A percentile compares a stretch with the other conserved stretches of the same genome.
Conservation (phyloP, 257 asterid genomes). For the Leonotis leonurus region DNA sequence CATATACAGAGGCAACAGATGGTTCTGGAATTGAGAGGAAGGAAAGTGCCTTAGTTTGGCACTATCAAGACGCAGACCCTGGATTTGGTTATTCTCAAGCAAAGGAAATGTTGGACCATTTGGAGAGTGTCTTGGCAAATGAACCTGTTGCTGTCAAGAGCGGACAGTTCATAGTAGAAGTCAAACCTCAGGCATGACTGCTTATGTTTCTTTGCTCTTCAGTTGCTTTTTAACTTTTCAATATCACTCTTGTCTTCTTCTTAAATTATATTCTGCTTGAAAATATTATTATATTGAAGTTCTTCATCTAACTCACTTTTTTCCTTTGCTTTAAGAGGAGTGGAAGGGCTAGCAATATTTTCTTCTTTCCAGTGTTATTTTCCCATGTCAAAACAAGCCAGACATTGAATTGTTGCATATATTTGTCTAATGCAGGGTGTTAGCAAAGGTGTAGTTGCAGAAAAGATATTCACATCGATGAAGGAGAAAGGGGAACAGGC, state of each 20-base stretch:
- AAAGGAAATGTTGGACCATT: conserved; percentile 87
- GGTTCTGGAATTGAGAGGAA: conserved; percentile 77
- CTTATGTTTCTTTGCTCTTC: background rate
- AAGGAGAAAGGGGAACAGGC: conserved; percentile 44
- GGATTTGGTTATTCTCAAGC: conserved; percentile 85
- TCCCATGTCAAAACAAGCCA: too few relatives aligned
- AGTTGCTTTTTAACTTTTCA: conserved; percentile 5
- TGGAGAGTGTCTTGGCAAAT: conserved; percentile 88
- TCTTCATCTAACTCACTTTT: background rate
- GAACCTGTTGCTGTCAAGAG: conserved; percentile 93
- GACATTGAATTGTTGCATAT: too few relatives aligned
- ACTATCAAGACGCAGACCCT: conserved; percentile 77
- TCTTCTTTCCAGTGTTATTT: too few relatives aligned
- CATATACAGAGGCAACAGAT: conserved; percentile 86
- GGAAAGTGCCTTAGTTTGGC: conserved; percentile 93
- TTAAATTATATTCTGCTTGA: background rate
- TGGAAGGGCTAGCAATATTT: too few relatives aligned
- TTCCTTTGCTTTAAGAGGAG: too few relatives aligned
- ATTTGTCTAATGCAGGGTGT: conserved; percentile 43
- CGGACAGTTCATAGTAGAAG: conserved; percentile 87
- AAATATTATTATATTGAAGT: background rate
- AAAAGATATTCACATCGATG: conserved; percentile 70
- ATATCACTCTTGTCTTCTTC: background rate
- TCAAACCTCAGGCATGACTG: conserved; percentile 75
- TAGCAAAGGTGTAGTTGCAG: conserved; percentile 78